Conservation (phyloP, 2,329 filamentous ascomycete species). For the Trichoderma sp. region DNA sequence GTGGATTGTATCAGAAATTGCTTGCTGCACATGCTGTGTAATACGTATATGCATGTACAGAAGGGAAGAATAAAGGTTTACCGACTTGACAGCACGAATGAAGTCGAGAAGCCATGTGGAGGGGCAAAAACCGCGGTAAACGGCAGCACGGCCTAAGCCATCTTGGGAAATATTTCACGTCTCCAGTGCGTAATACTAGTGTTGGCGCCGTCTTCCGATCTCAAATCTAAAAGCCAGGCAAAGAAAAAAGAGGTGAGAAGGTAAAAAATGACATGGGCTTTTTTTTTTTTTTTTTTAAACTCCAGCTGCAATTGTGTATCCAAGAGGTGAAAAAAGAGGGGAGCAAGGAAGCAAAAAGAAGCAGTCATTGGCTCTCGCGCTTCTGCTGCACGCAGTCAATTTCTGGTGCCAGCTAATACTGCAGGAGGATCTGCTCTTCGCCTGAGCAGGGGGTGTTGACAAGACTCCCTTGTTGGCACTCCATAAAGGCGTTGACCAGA, state of each 20-base stretch:
- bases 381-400: not conserved
- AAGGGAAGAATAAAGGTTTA: not conserved
- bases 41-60: not conserved
- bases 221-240: constrained; percentile 8
- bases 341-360: not conserved
- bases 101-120: not conserved
- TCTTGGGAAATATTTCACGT: not conserved
- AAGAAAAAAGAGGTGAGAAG: not conserved
- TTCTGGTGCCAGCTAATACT: not conserved
- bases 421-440: constrained; percentile 2
- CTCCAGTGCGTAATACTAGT: not conserved
- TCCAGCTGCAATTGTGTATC: not conserved
- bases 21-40: not conserved
- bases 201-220: constrained; percentile 16
- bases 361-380: not conserved
- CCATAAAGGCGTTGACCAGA: not conserved
- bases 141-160: not conserved
- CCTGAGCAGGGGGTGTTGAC: constrained; percentile 12
- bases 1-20: not conserved
- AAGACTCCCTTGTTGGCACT: constrained; percentile 7
- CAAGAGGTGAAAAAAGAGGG: not conserved
- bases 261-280: not conserved
- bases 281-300: too few species aligned
- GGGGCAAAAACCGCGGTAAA: constrained; percentile 4
- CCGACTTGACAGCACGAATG: not conserved